Conservation (phyloP, 139 green algal genomes). For the Chlorella sp. region DNA sequence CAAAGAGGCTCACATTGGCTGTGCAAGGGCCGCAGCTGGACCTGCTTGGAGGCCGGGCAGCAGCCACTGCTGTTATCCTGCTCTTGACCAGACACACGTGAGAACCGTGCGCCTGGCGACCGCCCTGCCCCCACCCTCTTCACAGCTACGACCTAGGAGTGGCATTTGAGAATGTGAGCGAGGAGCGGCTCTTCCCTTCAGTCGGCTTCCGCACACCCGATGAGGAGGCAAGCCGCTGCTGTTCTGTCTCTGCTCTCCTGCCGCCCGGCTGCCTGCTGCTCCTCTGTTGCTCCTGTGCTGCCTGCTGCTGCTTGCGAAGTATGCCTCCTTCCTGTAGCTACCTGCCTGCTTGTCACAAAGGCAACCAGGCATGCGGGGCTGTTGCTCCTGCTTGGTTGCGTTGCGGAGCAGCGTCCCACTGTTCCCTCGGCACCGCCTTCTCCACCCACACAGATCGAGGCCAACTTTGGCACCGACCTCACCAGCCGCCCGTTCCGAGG, state of each 20-base stretch:
- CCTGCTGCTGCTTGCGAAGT: no score
- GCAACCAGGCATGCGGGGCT: no score
- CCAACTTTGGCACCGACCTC: conserved; percentile 70
- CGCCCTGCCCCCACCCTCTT: not conserved
- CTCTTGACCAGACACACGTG: no score
- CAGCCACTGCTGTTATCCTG: no score
- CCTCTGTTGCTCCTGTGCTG: no score
- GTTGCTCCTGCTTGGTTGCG: no score
- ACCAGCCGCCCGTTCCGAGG: conserved; percentile 42
- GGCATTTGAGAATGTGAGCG: conserved; percentile 73
- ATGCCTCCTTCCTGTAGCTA: no score
- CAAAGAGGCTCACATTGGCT: no score
- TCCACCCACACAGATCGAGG: conserved; percentile 40
- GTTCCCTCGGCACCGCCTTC: not conserved
- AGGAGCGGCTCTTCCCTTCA: conserved; percentile 74
- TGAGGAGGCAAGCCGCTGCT: conserved; percentile 61
- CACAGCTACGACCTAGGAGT: conserved; percentile 66
- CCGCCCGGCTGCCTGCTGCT: not conserved
- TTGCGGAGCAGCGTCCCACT: not conserved
- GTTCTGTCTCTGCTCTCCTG: not conserved
- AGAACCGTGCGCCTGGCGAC: no score
- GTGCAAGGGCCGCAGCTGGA: no score
- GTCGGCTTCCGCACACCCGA: conserved; percentile 79
- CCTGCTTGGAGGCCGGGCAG: no score
- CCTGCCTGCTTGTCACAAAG: no score